Conservation (phyloP, 768 basidiomycete species). For the Serendipita sp. region DNA sequence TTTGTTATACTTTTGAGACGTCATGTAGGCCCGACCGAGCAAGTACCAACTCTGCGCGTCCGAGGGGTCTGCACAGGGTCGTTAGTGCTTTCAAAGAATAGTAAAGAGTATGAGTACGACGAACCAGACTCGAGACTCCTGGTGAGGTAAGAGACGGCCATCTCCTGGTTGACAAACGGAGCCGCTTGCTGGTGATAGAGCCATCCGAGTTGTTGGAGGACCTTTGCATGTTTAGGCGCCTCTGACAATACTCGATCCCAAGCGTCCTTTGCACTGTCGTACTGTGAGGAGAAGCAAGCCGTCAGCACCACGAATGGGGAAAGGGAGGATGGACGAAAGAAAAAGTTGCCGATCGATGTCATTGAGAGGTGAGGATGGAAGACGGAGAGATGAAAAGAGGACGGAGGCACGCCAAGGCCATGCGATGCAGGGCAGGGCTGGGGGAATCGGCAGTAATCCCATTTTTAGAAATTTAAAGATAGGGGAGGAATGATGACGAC, state of each 20-base stretch:
- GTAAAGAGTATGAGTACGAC: conserved; percentile 15
- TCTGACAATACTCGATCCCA: conserved; percentile 90
- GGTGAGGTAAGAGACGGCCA: conserved; percentile 84
- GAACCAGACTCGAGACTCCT: conserved; percentile 87
- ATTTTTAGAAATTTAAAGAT: too few species aligned
- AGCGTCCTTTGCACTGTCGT: conserved; percentile 77
- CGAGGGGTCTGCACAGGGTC: conserved; percentile 45
- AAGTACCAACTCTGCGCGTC: conserved; percentile 99
- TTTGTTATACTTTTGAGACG: conserved; percentile 96
- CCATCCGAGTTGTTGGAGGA: conserved; percentile 95
- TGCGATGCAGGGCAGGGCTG: background rate
- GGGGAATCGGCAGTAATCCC: background rate
- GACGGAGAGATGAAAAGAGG: background rate
- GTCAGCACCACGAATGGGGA: background rate
- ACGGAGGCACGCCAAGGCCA: background rate
- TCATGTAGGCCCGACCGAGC: conserved; percentile 96
- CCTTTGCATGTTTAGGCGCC: conserved; percentile 89
- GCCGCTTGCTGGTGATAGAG: conserved; percentile 92
- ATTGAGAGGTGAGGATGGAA: background rate
- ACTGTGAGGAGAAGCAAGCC: conserved; percentile 29
- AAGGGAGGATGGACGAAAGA: background rate
- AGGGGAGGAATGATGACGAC: too few species aligned
- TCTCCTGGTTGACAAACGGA: conserved; percentile 87
- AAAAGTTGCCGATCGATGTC: background rate
- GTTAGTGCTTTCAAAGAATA: background rate